A percentile compares a stretch with the other conserved stretches of the same genome.
phyloP scores from a whole-genome alignment of 1,139 yeast genomes.

The Meyerozyma smithsonii region DNA sequence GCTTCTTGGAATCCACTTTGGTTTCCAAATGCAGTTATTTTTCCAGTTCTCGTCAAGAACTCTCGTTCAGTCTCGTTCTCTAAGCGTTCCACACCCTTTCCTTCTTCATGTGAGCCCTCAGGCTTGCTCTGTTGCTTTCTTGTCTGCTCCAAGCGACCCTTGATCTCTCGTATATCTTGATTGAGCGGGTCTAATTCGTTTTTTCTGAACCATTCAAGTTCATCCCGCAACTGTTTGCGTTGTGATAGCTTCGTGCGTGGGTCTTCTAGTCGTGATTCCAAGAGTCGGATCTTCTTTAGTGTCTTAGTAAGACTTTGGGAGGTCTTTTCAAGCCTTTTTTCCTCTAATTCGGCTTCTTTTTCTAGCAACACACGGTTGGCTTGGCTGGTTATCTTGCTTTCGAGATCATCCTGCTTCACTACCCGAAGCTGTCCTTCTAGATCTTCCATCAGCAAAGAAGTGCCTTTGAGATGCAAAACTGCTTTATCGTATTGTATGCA shows the following conservation, averaged over 20 bases:
- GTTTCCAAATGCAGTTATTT: conserved; percentile 89
- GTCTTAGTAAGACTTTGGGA: conserved; percentile 41
- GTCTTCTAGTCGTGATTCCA: conserved; percentile 46
- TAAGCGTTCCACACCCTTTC: conserved; percentile 21
- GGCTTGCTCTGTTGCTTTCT: conserved; percentile 17
- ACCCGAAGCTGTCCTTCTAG: conserved; percentile 20
- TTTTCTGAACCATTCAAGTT: conserved; percentile 47
- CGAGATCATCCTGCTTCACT: conserved; percentile 74
- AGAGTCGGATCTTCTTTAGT: conserved; percentile 34
- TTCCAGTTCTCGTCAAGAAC: conserved; percentile 80
- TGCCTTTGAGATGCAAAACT: neutral
- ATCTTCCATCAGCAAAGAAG: neutral
- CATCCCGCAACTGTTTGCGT: conserved; percentile 49
- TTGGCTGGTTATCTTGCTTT: conserved; percentile 59
- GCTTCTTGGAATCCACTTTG: conserved; percentile 44
- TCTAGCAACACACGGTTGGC: conserved; percentile 61
- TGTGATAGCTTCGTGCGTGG: conserved; percentile 66
- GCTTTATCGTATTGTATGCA: neutral
- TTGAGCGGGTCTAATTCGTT: conserved; percentile 50
- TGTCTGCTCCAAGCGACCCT: conserved; percentile 41
- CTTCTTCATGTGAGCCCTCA: conserved; percentile 17
- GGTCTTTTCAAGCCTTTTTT: conserved; percentile 67
- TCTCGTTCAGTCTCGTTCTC: conserved; percentile 78
- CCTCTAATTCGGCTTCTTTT: conserved; percentile 70
- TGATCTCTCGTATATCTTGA: conserved; percentile 65